Percentiles rank a stretch among this genome's conserved stretches.
Conservation (phyloP, 208 protist genomes). For the Leishmania amazonensis region DNA sequence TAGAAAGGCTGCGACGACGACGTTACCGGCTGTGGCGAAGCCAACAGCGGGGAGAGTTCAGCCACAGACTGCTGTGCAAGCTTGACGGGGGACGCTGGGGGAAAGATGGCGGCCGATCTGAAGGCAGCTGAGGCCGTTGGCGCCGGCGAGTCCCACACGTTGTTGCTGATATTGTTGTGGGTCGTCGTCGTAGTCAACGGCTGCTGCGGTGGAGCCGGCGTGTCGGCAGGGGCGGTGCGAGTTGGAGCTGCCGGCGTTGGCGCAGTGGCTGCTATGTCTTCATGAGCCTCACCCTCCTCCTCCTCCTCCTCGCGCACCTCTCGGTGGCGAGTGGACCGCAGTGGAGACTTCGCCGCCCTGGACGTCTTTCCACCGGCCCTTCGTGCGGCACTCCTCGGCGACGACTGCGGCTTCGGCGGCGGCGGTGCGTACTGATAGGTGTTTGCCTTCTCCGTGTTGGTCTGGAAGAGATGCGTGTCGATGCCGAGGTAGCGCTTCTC, state of each 20-base stretch:
- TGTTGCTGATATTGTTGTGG: neutral
- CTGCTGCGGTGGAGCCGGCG: neutral
- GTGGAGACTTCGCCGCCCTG: neutral
- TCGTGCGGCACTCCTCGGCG: neutral
- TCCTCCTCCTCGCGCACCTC: neutral
- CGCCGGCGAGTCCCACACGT: neutral
- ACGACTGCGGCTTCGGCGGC: neutral
- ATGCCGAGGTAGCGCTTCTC: slow-evolving; percentile 85
- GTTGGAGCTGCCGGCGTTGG: neutral
- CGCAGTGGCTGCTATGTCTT: neutral
- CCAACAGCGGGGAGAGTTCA: neutral
- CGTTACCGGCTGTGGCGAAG: too few species aligned
- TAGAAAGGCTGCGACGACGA: neutral
- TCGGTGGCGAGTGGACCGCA: neutral
- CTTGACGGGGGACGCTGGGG: neutral
- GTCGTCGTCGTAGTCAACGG: neutral
- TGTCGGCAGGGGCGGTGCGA: neutral
- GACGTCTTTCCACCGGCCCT: neutral
- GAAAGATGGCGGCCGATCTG: neutral
- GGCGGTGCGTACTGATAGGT: slow-evolving; percentile 70
- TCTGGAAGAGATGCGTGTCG: slow-evolving; percentile 79
- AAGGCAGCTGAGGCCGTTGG: neutral
- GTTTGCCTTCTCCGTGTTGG: slow-evolving; percentile 40
- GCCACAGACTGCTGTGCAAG: neutral
- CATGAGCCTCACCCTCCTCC: neutral